Percentiles rank a stretch among this genome's conserved stretches.
Evolutionary conservation across 495 filamentous ascomycete genomes (phyloP).

Genomic region (Aspergillus egyptiacus): DNA sequence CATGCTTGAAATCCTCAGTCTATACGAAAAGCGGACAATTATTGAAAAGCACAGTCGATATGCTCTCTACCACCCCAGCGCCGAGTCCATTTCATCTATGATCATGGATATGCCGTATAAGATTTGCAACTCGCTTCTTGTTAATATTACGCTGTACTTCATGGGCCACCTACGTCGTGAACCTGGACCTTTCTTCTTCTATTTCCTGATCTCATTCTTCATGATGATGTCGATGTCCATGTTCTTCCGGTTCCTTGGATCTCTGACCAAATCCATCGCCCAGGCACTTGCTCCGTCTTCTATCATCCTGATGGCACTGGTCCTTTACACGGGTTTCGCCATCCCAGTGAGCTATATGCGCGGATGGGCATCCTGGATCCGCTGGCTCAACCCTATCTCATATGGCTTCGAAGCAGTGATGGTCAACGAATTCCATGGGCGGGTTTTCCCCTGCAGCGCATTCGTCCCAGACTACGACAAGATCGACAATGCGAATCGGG

Average conservation of each 20-base stretch:
- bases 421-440: slow-evolving; percentile 56
- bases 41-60: slow-evolving; percentile 55
- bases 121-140: slow-evolving; percentile 33
- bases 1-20: slow-evolving; percentile 57
- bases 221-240: slow-evolving; percentile 46
- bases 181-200: slow-evolving; percentile 44
- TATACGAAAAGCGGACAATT: slow-evolving; percentile 52
- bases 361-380: slow-evolving; percentile 50
- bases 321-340: slow-evolving; percentile 49
- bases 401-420: slow-evolving; percentile 47
- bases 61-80: slow-evolving; percentile 53
- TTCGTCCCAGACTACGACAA: slow-evolving; percentile 35
- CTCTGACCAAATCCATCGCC: slow-evolving; percentile 41
- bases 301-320: slow-evolving; percentile 42
- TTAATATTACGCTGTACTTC: slow-evolving; percentile 50
- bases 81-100: slow-evolving; percentile 50
- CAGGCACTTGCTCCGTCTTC: slow-evolving; percentile 31
- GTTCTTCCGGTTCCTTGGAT: slow-evolving; percentile 37
- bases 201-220: slow-evolving; percentile 42
- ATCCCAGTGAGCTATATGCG: slow-evolving; percentile 45
- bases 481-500: slow-evolving; percentile 17
- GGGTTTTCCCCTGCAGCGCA: slow-evolving; percentile 46
- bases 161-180: slow-evolving; percentile 39
- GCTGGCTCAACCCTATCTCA: slow-evolving; percentile 43
- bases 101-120: slow-evolving; percentile 50